Evolutionary conservation across 2,329 filamentous ascomycete genomes (phyloP), one percentile per base, ranked within the genome.

Genomic region (Aspergillus thermomutatus): DNA sequence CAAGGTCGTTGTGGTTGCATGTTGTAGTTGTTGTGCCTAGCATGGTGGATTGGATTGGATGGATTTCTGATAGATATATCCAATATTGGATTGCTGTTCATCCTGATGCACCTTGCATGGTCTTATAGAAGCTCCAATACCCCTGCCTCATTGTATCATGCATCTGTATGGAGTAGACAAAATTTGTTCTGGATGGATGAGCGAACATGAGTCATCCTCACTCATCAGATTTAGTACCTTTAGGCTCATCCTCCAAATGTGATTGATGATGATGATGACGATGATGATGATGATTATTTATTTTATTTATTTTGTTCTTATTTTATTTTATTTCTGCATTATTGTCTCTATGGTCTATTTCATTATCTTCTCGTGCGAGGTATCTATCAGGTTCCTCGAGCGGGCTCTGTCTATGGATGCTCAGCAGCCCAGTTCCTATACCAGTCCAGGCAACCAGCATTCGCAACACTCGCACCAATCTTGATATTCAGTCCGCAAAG

Each of bases 401-500:
- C 25, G 23, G n/a, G 14, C 4, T 28, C 23, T 10, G 23, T 21
- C 25, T 52, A 74, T n/a, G 66, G 59, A 45, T 88, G 78, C 51
- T 77, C 76, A 60, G 74, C 77, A 11, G 88, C 84, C 93, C 93
- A 97, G 31, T 82, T 77, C 62, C 85, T 83, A 75, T 97, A 97
- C 89, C 91, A 97, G 43, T 91, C 88, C 63, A 99, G 75, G 62
- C 92, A 92, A 64, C 88, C 89, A 1, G 90, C 87, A 72, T 97
- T 97, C 4, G 91, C 91, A n/a, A 97, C 92, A 68, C 91, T 95
- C 0, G 92, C 92, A 50, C 91, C 92, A 0, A 91, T 94, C 79
- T 92, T 92, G 62, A 97, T 86, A 52, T 90, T 85, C 74, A 92
- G 79, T 0, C 92, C 93, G 27, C 91, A 96, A 1, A 99, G 77